These are phyloP conservation scores for Leptosphaerulina australis DNA, from an alignment of 2,329 filamentous ascomycete species.

Conservation along the genomic window DNA sequence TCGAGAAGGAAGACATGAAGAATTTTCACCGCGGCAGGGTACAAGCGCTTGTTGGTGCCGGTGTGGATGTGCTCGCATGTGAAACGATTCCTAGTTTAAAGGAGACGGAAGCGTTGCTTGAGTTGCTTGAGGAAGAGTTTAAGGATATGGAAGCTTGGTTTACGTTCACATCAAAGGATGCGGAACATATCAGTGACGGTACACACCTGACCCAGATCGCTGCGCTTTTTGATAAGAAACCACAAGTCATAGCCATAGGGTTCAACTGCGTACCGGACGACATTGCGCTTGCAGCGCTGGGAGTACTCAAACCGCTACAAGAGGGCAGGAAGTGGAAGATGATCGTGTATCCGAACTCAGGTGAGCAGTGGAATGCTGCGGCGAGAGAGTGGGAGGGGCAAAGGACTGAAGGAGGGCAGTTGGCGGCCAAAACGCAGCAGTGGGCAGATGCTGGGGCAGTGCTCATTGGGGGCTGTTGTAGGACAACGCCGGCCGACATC, in stretches of 20 bases:
- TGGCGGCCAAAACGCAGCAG: conserved; percentile 40
- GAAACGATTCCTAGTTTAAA: conserved; percentile 54
- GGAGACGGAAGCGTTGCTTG: conserved; percentile 50
- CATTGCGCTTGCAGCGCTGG: conserved; percentile 43
- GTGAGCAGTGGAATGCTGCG: conserved; percentile 54
- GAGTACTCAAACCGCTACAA: conserved; percentile 32
- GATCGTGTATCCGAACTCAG: conserved; percentile 55
- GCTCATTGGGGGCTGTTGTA: conserved; percentile 56
- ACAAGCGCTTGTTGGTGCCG: conserved; percentile 49
- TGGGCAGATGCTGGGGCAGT: conserved; percentile 49
- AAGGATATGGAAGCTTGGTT: conserved; percentile 49
- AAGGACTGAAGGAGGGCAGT: conserved; percentile 26
- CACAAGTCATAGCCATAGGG: conserved; percentile 51
- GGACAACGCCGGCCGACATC: conserved; percentile 53
- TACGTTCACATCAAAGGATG: conserved; percentile 49
- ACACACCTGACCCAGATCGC: conserved; percentile 47
- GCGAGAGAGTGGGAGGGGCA: conserved; percentile 46
- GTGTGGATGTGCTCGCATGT: conserved; percentile 53
- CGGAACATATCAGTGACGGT: conserved; percentile 51
- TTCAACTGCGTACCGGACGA: conserved; percentile 54
- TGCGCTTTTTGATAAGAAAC: conserved; percentile 31
- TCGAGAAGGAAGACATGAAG: conserved; percentile 42
- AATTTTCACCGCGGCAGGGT: conserved; percentile 54
- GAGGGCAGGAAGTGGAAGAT: conserved; percentile 32
- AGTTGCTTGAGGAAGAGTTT: conserved; percentile 50